A percentile compares a stretch with the other conserved stretches of the same genome.
These are phyloP conservation scores for Nadsonia starkeyi-henricii DNA, from an alignment of 1,139 yeast species.

Conservation along the genomic window DNA sequence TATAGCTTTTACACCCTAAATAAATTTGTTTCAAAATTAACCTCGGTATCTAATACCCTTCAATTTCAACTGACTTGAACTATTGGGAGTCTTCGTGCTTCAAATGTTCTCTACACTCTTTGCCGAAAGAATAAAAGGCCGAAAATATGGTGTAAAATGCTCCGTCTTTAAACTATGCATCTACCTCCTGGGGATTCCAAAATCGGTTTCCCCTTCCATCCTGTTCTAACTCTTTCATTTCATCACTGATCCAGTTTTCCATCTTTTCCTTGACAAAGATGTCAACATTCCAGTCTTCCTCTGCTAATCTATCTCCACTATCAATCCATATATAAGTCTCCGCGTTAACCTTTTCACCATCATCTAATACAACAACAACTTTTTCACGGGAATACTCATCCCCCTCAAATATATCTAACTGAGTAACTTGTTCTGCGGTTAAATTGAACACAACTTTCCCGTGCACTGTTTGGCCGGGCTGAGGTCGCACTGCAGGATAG, in stretches of 20 bases:
- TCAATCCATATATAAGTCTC: constrained; percentile 17
- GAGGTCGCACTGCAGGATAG: constrained; percentile 19
- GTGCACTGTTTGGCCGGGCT: constrained; percentile 11
- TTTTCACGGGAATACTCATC: constrained; percentile 18
- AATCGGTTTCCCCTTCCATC: neutral
- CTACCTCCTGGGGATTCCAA: neutral
- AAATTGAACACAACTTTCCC: constrained; percentile 20
- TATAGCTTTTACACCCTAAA: too few relatives aligned
- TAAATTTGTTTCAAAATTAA: too few relatives aligned
- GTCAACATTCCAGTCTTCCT: constrained; percentile 16
- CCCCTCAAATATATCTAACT: constrained; percentile 22
- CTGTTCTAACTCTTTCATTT: constrained; percentile 8
- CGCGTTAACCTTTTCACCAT: constrained; percentile 12
- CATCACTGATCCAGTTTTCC: constrained; percentile 16
- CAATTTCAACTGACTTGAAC: too few relatives aligned
- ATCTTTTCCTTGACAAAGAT: constrained; percentile 11
- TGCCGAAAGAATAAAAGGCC: too few relatives aligned
- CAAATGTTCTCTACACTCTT: too few relatives aligned
- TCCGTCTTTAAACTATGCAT: neutral
- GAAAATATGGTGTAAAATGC: neutral
- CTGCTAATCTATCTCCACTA: constrained; percentile 8
- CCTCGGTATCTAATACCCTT: too few relatives aligned
- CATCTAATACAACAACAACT: constrained; percentile 11
- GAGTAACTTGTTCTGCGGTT: constrained; percentile 12
- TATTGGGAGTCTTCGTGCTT: too few relatives aligned